These are phyloP conservation scores for Onygenales sp. DNA, from an alignment of 2,329 filamentous ascomycete genomes.

Conservation along the genomic window DNA sequence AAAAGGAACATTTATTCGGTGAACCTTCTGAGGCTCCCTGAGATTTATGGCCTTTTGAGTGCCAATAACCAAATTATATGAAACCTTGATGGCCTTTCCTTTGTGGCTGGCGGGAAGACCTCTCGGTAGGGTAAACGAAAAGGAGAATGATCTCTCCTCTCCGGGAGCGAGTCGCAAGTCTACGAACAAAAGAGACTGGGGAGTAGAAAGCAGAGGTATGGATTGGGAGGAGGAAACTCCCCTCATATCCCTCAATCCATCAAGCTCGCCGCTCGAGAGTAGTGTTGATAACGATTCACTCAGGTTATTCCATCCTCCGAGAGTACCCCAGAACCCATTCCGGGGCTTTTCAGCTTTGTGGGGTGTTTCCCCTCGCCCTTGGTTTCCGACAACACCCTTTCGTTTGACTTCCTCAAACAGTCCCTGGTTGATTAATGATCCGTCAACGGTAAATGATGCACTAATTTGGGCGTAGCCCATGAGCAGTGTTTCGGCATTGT, in stretches of 20 bases:
- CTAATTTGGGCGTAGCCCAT: constrained; percentile 97
- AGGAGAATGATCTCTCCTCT: constrained; percentile 79
- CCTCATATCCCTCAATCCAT: constrained; percentile 92
- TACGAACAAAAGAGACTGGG: constrained; percentile 92
- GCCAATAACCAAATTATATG: constrained; percentile 82
- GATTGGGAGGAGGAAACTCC: constrained; percentile 75
- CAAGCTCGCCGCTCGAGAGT: constrained; percentile 76
- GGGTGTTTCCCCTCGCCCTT: constrained; percentile 69
- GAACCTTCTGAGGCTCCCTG: constrained; percentile 69
- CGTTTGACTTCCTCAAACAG: constrained; percentile 94
- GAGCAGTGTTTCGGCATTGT: constrained; percentile 62
- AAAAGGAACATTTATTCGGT: constrained; percentile 87
- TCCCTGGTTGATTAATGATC: constrained; percentile 77
- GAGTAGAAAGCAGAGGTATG: constrained; percentile 85
- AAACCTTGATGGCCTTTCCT: constrained; percentile 88
- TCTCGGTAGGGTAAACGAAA: constrained; percentile 73
- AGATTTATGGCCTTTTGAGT: constrained; percentile 75
- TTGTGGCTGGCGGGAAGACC: constrained; percentile 86
- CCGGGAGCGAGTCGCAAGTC: constrained; percentile 80
- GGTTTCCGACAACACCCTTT: constrained; percentile 79
- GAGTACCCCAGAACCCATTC: constrained; percentile 66
- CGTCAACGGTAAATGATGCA: constrained; percentile 85
- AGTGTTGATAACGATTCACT: constrained; percentile 81
- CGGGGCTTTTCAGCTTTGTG: constrained; percentile 50
- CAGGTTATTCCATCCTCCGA: constrained; percentile 83